phyloP scores from a whole-genome alignment of 176 grass and related monocot species.

The Cocos nucifera region DNA sequence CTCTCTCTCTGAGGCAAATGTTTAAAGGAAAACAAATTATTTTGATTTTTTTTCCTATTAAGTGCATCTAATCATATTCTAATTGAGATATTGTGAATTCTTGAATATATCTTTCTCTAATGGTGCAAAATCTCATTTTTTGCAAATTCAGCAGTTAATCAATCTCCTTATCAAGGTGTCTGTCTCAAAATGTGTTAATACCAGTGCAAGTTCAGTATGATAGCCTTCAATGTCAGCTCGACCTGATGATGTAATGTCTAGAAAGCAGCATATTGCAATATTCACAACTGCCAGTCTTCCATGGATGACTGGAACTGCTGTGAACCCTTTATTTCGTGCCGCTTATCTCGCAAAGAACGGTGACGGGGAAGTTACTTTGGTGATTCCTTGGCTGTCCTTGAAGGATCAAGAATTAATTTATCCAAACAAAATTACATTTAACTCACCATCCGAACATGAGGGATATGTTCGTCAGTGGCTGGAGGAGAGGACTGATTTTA shows the following conservation, averaged over 20 bases:
- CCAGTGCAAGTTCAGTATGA: neutral
- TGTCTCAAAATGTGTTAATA: no score
- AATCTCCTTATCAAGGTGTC: no score
- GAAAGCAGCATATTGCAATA: conserved; percentile 58
- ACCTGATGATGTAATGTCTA: conserved; percentile 27
- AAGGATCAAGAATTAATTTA: conserved; percentile 76
- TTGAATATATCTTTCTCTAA: no score
- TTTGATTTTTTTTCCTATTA: no score
- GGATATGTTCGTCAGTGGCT: conserved; percentile 62
- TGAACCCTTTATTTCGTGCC: conserved; percentile 70
- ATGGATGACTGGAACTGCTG: conserved; percentile 90
- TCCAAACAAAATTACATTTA: conserved; percentile 52
- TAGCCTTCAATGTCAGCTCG: neutral
- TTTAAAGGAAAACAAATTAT: no score
- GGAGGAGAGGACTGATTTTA: conserved; percentile 57
- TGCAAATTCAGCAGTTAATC: no score
- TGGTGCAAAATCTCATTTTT: no score
- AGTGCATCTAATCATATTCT: no score
- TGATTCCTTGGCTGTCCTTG: conserved; percentile 79
- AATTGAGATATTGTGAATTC: no score
- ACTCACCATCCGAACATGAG: conserved; percentile 65
- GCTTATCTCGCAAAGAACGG: conserved; percentile 59
- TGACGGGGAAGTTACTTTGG: conserved; percentile 59
- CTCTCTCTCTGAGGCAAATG: no score
- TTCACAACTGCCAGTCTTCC: conserved; percentile 93